phyloP scores from a whole-genome alignment of 345 rosid species.

The Luvunga scandens region DNA sequence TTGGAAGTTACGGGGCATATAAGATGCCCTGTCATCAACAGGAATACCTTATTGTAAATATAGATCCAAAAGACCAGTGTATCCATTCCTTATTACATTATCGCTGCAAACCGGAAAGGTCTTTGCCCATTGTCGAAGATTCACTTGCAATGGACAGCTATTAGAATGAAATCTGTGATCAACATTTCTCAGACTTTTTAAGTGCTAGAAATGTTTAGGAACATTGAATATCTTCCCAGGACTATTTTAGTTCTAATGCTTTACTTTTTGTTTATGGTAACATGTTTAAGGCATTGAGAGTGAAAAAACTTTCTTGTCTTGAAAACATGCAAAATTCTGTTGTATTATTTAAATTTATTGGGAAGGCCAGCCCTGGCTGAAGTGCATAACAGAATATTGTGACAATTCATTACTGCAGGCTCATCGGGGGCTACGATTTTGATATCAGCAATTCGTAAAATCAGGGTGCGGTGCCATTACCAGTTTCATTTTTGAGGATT shows the following conservation, averaged over 20 bases:
- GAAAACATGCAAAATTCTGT: not conserved
- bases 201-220: not conserved
- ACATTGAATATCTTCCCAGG: not conserved
- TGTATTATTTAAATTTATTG: constrained; percentile 30
- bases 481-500: not conserved
- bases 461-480: not conserved
- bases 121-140: not conserved
- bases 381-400: constrained; percentile 58
- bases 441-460: constrained; percentile 20
- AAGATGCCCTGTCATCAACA: not conserved
- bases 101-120: not conserved
- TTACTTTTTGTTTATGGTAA: no score
- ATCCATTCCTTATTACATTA: not conserved
- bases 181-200: not conserved
- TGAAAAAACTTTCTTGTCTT: no score
- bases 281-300: no score
- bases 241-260: not conserved
- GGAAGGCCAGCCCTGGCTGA: constrained; percentile 52
- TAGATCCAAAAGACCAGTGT: not conserved
- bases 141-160: not conserved
- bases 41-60: not conserved
- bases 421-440: not conserved
- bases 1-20: not conserved
- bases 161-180: not conserved
- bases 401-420: constrained; percentile 10